Evolutionary conservation across 1,284 basidiomycete genomes (phyloP), one percentile per base, ranked within the genome.

Genomic region (Boletus nobilissimus): DNA sequence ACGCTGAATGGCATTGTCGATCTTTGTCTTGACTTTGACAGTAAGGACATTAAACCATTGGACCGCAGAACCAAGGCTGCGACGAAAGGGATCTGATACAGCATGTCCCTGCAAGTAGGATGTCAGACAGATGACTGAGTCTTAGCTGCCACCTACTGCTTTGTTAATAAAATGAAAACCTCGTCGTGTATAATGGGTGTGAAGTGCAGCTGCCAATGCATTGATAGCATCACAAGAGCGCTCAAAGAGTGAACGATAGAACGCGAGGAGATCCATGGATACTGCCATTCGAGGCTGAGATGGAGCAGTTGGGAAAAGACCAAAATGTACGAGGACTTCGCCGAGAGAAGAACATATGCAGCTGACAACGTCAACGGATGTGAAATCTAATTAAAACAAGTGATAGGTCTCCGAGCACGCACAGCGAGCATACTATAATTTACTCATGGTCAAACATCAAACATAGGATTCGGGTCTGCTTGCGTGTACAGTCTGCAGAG

Each of bases 231-330:
- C 39, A 18, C 69, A 70, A 24, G 69, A 70, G 10, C 39, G 32
- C 32, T 70, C 48, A 26, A 51, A 51, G 9, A 51, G 48, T 11
- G 48, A 18, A 51, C 48, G 26, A 6, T 51, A 51, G 32, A 62
- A 70, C 5, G 57, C 7, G 8, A 16, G 74, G 32, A 57, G 11
- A 0, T 77, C 48, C 1, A 77, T 7, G 2, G 70, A 77, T 0
- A 75, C 39, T 6, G 70, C 70, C 67, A 77, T 74, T 1, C 46
- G 36, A 46, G 76, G 76, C 19, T 78, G 73, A 3, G 57, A 67
- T 13, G 78, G 76, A 1, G 73, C 39, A 0, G 73, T 73, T 0
- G 76, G 71, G 40, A 79, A 79, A 1, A 78, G 60, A 0, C 78
- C 48, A 26, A 19, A 32, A 16, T 73, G 24, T 3, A 78, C 4